Percentiles rank a stretch among this genome's conserved stretches.
Evolutionary conservation across 148 eudicot species (phyloP).

Genomic region (Pharnaceum exiguum): DNA sequence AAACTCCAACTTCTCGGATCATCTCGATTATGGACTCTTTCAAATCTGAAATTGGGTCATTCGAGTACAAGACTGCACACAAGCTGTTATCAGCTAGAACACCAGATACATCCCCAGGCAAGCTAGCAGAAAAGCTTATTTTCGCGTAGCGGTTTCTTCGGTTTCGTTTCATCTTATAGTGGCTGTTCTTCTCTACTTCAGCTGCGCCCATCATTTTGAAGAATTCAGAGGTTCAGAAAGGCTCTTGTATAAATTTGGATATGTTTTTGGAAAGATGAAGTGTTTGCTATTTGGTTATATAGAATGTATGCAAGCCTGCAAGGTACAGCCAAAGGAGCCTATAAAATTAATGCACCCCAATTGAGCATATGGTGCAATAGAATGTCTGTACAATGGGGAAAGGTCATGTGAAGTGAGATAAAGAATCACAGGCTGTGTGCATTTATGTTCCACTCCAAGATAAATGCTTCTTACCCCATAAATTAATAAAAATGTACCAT

Average conservation of each 20-base stretch:
- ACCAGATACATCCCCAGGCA: constrained; percentile 48
- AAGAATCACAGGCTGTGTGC: constrained; percentile 18
- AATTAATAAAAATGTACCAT: no score
- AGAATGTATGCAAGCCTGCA: no score
- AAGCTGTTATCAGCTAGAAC: constrained; percentile 38
- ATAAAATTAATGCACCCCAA: not conserved
- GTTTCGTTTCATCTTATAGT: constrained; percentile 10
- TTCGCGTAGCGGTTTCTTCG: constrained; percentile 13
- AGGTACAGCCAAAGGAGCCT: constrained; percentile 4
- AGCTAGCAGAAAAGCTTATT: constrained; percentile 54
- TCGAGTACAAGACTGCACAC: constrained; percentile 53
- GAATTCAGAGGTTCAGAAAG: not conserved
- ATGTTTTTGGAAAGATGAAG: no score
- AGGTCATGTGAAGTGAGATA: constrained; percentile 20
- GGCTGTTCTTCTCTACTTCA: not conserved
- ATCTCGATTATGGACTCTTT: constrained; percentile 54
- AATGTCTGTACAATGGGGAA: constrained; percentile 11
- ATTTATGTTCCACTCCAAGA: constrained; percentile 15
- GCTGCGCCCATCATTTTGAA: not conserved
- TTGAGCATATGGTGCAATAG: constrained; percentile 5
- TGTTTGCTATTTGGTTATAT: no score
- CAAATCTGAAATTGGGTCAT: constrained; percentile 43
- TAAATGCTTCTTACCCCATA: no score
- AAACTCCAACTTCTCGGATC: constrained; percentile 37
- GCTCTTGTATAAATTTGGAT: no score